A percentile compares a stretch with the other conserved stretches of the same genome.
phyloP scores from a whole-genome alignment of 805 yeast genomes.

The Kodamaea laetipori region DNA sequence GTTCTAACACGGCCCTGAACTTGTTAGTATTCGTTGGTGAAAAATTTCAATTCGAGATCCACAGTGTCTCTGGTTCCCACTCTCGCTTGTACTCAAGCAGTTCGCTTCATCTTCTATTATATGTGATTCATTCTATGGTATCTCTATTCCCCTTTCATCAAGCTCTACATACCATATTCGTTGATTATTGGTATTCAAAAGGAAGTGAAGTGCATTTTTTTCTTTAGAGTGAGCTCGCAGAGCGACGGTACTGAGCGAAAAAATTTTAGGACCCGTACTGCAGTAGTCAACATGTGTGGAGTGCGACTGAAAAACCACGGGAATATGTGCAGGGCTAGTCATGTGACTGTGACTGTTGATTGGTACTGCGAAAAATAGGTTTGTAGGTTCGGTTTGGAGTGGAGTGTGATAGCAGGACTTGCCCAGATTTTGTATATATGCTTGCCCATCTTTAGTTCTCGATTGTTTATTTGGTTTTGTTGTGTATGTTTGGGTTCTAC shows the following conservation, averaged over 20 bases:
- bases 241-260: slow-evolving; percentile 8
- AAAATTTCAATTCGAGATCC: slow-evolving; percentile 12
- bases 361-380: no score
- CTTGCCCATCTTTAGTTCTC: no score
- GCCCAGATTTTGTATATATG: no score
- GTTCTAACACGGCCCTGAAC: slow-evolving; percentile 99
- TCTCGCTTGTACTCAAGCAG: no score
- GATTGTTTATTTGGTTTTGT: no score
- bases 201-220: slow-evolving; percentile 19
- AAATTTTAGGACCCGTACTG: slow-evolving; percentile 8
- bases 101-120: slow-evolving; percentile 1
- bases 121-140: neutral
- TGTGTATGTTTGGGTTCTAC: no score
- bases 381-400: no score
- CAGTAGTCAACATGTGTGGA: slow-evolving; percentile 6
- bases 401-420: no score
- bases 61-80: neutral
- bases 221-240: slow-evolving; percentile 9
- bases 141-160: slow-evolving; percentile 1
- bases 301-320: slow-evolving; percentile 6
- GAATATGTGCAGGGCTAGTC: slow-evolving; percentile 5
- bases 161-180: slow-evolving; percentile 13
- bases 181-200: slow-evolving; percentile 14
- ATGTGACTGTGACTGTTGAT: slow-evolving; percentile 5
- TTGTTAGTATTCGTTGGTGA: slow-evolving; percentile 32